phyloP scores from a whole-genome alignment of 305 asterid genomes.

The Fraxinus greggii region DNA sequence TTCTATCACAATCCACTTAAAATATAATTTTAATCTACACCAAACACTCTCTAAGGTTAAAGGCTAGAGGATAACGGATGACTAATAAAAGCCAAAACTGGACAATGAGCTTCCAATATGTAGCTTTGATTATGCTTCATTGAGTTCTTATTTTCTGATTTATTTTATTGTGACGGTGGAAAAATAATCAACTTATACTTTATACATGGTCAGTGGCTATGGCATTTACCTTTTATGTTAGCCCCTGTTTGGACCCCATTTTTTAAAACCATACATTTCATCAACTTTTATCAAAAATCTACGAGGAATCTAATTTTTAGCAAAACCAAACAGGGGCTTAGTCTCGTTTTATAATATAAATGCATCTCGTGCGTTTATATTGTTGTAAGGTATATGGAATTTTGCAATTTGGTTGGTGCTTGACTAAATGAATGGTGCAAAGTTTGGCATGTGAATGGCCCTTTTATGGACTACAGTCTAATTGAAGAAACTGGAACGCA shows the following conservation, averaged over 20 bases:
- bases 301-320: too few relatives aligned
- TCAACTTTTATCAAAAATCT: not conserved
- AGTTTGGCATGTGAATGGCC: not conserved
- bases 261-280: not conserved
- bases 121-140: not conserved
- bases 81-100: not conserved
- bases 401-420: slow-evolving; percentile 6
- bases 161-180: not conserved
- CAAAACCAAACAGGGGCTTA: not conserved
- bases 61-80: not conserved
- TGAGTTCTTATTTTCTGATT: not conserved
- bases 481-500: slow-evolving; percentile 1
- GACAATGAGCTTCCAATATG: not conserved
- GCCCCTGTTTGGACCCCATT: too few relatives aligned
- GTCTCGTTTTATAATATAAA: not conserved
- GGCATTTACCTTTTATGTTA: not conserved
- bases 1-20: too few relatives aligned
- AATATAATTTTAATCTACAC: too few relatives aligned
- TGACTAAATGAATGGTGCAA: not conserved
- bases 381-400: not conserved
- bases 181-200: not conserved
- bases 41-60: too few relatives aligned
- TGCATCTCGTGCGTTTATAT: not conserved
- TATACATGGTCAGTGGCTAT: not conserved
- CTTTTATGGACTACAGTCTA: not conserved